These are phyloP conservation scores for Psilocybe subaeruginosa DNA, from an alignment of 768 basidiomycete genomes.

Conservation along the genomic window DNA sequence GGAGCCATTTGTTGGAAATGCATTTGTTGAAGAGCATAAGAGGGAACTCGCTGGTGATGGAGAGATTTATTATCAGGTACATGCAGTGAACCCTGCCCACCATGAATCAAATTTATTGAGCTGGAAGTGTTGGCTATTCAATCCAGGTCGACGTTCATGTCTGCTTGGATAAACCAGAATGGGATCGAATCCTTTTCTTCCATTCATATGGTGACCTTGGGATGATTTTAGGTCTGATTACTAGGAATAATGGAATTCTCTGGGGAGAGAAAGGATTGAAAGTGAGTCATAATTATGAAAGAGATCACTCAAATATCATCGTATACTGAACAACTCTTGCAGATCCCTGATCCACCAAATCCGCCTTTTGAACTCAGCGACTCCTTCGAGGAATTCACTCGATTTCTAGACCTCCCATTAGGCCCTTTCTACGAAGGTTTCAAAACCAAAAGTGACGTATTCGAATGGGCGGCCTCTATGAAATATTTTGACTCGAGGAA, in stretches of 20 bases:
- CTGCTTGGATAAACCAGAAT: conserved; percentile 52
- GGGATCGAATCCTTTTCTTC: conserved; percentile 54
- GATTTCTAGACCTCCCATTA: conserved; percentile 62
- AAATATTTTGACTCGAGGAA: conserved; percentile 51
- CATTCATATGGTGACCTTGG: conserved; percentile 73
- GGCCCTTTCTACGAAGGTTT: conserved; percentile 58
- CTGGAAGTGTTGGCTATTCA: background rate
- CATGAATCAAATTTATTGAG: background rate
- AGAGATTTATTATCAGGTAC: conserved; percentile 47
- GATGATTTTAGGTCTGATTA: conserved; percentile 66
- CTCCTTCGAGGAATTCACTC: conserved; percentile 50
- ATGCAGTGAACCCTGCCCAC: background rate
- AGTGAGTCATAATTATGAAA: conserved; percentile 34
- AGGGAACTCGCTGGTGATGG: conserved; percentile 26
- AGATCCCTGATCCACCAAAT: conserved; percentile 44
- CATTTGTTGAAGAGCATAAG: conserved; percentile 29
- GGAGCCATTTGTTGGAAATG: conserved; percentile 33
- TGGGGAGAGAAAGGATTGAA: conserved; percentile 61
- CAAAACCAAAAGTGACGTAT: conserved; percentile 50
- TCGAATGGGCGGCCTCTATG: conserved; percentile 59
- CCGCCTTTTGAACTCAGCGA: conserved; percentile 53
- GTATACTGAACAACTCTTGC: background rate
- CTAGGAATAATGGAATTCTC: conserved; percentile 50
- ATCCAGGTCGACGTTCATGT: conserved; percentile 65
- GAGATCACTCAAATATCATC: no score